phyloP scores from a whole-genome alignment of 2,329 filamentous ascomycete species.

The Colletotrichum simmondsii region DNA sequence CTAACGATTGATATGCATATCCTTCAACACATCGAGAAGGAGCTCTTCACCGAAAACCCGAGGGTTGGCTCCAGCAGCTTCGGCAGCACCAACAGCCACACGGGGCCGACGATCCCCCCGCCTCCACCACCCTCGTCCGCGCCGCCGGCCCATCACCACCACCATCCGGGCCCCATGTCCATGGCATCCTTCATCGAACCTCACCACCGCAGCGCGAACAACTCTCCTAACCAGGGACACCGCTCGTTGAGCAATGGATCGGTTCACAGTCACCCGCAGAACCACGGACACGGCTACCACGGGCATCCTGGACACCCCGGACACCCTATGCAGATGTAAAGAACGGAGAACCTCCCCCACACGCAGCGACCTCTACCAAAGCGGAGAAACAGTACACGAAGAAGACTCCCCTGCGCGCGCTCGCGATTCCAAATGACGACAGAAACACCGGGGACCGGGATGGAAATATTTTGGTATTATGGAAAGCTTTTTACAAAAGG shows the following conservation, averaged over 20 bases:
- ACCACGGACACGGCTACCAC: constrained; percentile 14
- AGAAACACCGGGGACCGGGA: no score
- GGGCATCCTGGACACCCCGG: neutral
- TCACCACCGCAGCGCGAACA: constrained; percentile 26
- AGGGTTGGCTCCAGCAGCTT: constrained; percentile 47
- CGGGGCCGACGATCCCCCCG: neutral
- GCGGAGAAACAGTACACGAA: neutral
- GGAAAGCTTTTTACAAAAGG: neutral
- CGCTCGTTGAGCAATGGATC: constrained; percentile 15
- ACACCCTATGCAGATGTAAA: constrained; percentile 16
- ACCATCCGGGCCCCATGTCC: constrained; percentile 18
- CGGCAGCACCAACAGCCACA: constrained; percentile 50
- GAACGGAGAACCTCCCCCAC: neutral
- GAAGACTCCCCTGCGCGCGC: neutral
- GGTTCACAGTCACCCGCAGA: constrained; percentile 5
- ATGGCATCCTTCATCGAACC: constrained; percentile 24
- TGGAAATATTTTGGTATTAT: neutral
- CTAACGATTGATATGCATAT: constrained; percentile 81
- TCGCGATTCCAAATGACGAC: neutral
- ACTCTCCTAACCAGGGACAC: constrained; percentile 19
- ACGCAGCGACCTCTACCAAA: neutral
- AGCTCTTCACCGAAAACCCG: constrained; percentile 50
- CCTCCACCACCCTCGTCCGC: constrained; percentile 5
- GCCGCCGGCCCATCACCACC: neutral
- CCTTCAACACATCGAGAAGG: constrained; percentile 65